Evolutionary conservation across 140 eudicot species (phyloP).

Genomic region (Senecio squalidus): DNA sequence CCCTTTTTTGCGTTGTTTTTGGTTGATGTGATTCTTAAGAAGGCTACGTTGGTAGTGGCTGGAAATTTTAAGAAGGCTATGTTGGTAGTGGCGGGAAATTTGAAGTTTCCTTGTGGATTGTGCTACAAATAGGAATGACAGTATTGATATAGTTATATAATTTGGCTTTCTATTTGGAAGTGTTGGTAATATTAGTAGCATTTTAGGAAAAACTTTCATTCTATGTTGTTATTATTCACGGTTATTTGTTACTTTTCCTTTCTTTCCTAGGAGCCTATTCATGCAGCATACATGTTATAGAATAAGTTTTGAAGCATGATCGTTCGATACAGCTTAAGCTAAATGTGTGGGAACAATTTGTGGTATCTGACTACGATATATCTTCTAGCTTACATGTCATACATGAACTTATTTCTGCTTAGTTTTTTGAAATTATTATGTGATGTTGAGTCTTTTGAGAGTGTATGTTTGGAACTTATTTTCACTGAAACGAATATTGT

Average conservation of each 20-base stretch:
- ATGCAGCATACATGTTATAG: background rate
- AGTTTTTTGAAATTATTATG: too few species aligned
- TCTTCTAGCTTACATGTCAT: too few species aligned
- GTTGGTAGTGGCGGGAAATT: background rate
- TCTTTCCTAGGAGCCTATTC: background rate
- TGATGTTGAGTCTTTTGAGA: too few species aligned
- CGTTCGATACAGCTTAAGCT: too few species aligned
- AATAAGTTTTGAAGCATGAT: background rate
- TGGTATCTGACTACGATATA: too few species aligned
- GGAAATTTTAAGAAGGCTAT: background rate
- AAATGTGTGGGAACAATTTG: too few species aligned
- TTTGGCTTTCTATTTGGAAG: too few species aligned
- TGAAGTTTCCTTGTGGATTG: background rate
- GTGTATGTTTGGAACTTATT: too few species aligned
- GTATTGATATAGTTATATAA: background rate
- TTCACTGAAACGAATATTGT: too few species aligned
- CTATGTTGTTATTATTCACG: background rate
- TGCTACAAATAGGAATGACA: background rate
- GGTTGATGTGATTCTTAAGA: background rate
- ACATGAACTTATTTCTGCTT: too few species aligned
- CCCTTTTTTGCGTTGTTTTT: slow-evolving; percentile 6
- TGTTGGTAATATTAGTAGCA: too few species aligned
- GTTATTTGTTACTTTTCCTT: background rate
- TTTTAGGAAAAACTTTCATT: background rate
- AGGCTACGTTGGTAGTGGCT: background rate